Percentiles rank a stretch among this genome's conserved stretches.
Conservation (phyloP, 257 asterid genomes). For the Penstemon barbatus region DNA sequence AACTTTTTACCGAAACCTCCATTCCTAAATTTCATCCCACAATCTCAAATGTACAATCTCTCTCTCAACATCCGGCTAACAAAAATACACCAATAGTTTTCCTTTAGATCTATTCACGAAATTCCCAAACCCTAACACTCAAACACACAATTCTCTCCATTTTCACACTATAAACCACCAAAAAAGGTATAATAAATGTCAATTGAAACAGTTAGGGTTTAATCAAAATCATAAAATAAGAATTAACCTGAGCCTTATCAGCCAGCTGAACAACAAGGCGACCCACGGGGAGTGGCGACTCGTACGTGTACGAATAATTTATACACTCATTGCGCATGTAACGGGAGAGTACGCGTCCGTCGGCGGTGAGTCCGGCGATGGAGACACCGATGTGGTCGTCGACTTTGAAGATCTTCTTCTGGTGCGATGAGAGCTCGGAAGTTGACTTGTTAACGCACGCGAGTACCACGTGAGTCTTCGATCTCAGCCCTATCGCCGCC, state of each 20-base stretch:
- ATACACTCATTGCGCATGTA: slow-evolving; percentile 96
- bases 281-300: slow-evolving; percentile 86
- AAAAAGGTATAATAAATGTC: not conserved
- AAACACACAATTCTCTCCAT: not conserved
- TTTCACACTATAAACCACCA: not conserved
- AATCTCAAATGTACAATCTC: not conserved
- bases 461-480: slow-evolving; percentile 90
- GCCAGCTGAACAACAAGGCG: slow-evolving; percentile 97
- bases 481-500: slow-evolving; percentile 96
- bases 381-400: slow-evolving; percentile 99
- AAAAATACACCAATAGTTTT: not conserved
- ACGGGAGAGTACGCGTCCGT: slow-evolving; percentile 92
- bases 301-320: slow-evolving; percentile 78
- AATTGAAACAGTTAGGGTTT: not conserved
- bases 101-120: not conserved
- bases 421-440: slow-evolving; percentile 96
- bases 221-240: slow-evolving; percentile 5
- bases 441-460: slow-evolving; percentile 88
- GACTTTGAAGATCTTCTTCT: slow-evolving; percentile 99
- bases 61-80: not conserved
- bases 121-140: not conserved
- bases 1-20: not conserved
- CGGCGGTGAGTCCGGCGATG: slow-evolving; percentile 98
- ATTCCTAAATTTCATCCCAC: not conserved
- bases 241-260: slow-evolving; percentile 90